A percentile compares a stretch with the other conserved stretches of the same genome.
These are phyloP conservation scores for Fusarium keratoplasticum DNA, from an alignment of 2,329 filamentous ascomycete species.

Conservation along the genomic window DNA sequence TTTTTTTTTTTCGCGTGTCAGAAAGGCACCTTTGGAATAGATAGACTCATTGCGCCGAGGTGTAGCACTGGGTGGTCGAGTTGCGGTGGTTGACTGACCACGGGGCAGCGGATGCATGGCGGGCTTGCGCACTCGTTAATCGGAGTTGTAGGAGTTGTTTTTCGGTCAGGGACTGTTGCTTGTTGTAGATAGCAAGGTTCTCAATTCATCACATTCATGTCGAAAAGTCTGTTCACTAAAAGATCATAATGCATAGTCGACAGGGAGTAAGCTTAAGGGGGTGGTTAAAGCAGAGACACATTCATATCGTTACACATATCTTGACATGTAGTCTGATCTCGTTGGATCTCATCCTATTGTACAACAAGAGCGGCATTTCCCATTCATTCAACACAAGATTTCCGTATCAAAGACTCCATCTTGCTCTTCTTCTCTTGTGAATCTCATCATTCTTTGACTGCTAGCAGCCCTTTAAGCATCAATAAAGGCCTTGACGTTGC, in stretches of 20 bases:
- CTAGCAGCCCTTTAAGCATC: conserved; percentile 66
- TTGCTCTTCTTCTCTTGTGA: conserved; percentile 18
- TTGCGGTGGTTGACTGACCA: conserved; percentile 8
- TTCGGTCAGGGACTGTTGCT: conserved; percentile 31
- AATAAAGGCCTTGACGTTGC: conserved; percentile 87
- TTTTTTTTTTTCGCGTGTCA: conserved; percentile 36
- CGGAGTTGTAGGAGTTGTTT: conserved; percentile 46
- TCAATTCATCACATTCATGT: conserved; percentile 29
- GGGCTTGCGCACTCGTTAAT: conserved; percentile 44
- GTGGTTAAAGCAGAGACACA: conserved; percentile 7
- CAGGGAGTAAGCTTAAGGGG: background rate
- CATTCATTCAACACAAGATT: conserved; percentile 33
- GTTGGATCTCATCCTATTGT: conserved; percentile 42
- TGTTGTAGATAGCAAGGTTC: conserved; percentile 33
- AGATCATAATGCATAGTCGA: background rate
- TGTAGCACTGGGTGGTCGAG: conserved; percentile 9
- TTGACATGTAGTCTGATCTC: conserved; percentile 36
- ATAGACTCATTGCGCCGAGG: conserved; percentile 37
- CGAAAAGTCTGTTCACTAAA: background rate
- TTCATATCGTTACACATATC: conserved; percentile 43
- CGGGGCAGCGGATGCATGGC: conserved; percentile 37
- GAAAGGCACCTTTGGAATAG: conserved; percentile 44
- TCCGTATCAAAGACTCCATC: conserved; percentile 21
- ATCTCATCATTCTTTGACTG: background rate
- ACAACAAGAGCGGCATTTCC: conserved; percentile 47